These are phyloP conservation scores for Arthromyces matolae DNA, from an alignment of 768 basidiomycete species.

Conservation along the genomic window DNA sequence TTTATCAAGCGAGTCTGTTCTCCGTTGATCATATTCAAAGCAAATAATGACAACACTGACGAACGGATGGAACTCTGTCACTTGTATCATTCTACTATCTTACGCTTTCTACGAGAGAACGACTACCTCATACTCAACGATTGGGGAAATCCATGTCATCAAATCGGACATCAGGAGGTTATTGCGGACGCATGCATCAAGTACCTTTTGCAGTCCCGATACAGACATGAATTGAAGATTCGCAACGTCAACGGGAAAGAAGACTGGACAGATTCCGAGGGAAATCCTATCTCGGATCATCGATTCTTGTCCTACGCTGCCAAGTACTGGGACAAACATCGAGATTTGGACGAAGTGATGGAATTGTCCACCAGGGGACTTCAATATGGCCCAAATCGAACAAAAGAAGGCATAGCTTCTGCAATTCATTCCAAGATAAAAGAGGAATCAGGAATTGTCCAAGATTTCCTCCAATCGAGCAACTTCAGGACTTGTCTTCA, in stretches of 20 bases:
- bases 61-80: slow-evolving; percentile 1
- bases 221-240: not conserved
- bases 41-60: not conserved
- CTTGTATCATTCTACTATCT: not conserved
- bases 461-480: not conserved
- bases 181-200: slow-evolving; percentile 1
- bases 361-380: no score
- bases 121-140: not conserved
- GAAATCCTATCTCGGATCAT: not conserved
- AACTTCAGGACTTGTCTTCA: slow-evolving; percentile 1
- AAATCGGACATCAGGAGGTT: not conserved
- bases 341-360: not conserved
- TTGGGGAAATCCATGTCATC: not conserved
- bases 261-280: not conserved
- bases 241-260: not conserved
- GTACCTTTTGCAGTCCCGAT: not conserved
- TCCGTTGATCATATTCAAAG: not conserved
- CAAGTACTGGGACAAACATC: not conserved
- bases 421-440: not conserved
- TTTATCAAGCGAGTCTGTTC: not conserved
- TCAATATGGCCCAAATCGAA: no score
- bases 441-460: not conserved
- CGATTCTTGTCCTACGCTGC: slow-evolving; percentile 3
- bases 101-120: not conserved
- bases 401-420: not conserved